Base-by-base conservation (phyloP, 1,139 yeast genomes). In the Pichia sp. region DNA sequence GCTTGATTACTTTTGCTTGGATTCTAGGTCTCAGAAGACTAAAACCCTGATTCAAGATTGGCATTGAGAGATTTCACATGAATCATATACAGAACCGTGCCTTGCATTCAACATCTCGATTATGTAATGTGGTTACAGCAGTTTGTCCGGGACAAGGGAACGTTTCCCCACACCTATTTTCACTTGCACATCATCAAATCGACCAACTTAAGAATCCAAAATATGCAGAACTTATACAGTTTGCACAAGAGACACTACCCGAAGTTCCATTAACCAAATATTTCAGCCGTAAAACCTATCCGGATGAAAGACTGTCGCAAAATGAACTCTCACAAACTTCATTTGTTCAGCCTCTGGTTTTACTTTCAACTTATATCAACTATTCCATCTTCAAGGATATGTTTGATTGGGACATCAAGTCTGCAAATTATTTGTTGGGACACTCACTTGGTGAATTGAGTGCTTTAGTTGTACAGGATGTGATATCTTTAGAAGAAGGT, bases 371-470 rank as follows among this genome's bases (percentile, higher is more conserved):
- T 13, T 62, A 56, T 49, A 47, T 71, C 11, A 61, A 62, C 5
- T 58, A 63, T 16, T 50, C 54, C 1, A 45, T 66, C 4, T 49
- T 64, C 29, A 56, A 60, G 34, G 57, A 58, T 4, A 50, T 53
- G 7, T 55, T 57, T 31, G 61, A 61, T 8, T 42, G 62, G 32
- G 64, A 68, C 54, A 47, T 67, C 11, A 50, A 55, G 5, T 41
- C 47, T 5, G 55, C 62, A 1, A 65, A 68, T 47, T 66, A 61
- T 51, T 56, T 64, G 42, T 45, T 69, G n/a, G 75, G 75, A 4
- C 75, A 71, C 54, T 70, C 73, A 4, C 54, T 71, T 16, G 75
- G 75, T 1, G 75, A 71, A 49, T 64, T 71, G 8, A 62, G 68
- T 16, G 56, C 64, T 3, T 49, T 71, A 30, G 66, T 63, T 2